Base-by-base conservation (phyloP, 2,329 filamentous ascomycete genomes). In the Aspergillus costaricaensis region DNA sequence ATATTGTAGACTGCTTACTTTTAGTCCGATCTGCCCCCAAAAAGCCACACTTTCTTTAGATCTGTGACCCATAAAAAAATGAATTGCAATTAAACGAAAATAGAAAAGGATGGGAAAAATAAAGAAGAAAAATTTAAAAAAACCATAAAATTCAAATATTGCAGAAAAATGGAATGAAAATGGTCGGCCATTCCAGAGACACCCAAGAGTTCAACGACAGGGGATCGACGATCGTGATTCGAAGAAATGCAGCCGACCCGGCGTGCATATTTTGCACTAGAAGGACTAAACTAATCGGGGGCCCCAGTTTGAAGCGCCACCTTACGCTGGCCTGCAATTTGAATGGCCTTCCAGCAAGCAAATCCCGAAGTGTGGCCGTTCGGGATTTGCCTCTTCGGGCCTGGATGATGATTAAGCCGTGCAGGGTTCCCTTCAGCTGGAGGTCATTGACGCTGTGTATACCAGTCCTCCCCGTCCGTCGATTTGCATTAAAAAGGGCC, bases 351-450 rank as follows among this genome's bases (percentile, higher is more conserved):
- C 5, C 36, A 49, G 30, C 32, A 51, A 61, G 48, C 73, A 76
- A 75, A 75, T 70, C 74, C 74, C 73, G 73, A 70, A 57, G 21
- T 21, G 21, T 21, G 21, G 21, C 21, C 21, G 21, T 57, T 70
- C 74, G 74, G 74, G 74, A 73, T 76, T 74, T 76, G 74, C 54
- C 57, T 61, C 59, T 39, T 49, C 61, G 58, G 60, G 62, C 60
- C 57, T 48, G 41, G 51, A 66, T 64, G 67, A 70, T 71, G 72
- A 72, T 67, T 74, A 68, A 71, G 66, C 70, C 61, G 56, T 27
- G 21, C 58, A 53, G 47, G 32, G 32, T 36, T 62, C 59, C 59
- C 62, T 59, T 60, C 58, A 62, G 55, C 56, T 58, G 52, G 50
- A 65, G 60, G 65, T 63, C 64, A 59, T 36, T 14, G 32, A 36